phyloP scores from a whole-genome alignment of 768 basidiomycete species.

The Pleurotus tuoliensis region DNA sequence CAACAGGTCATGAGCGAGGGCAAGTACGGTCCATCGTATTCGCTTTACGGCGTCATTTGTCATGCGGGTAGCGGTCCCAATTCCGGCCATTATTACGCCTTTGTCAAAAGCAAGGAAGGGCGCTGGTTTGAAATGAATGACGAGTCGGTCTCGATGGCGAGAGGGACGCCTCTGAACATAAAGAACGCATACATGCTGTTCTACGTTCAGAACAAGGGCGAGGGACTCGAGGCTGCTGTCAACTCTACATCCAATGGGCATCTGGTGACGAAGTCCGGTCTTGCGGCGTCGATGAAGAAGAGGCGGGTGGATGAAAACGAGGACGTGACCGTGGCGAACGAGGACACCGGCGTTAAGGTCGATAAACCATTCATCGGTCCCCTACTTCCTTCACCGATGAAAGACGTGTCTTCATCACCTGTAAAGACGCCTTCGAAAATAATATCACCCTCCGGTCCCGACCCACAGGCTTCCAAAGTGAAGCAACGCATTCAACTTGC shows the following conservation, averaged over 20 bases:
- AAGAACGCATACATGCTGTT: constrained; percentile 92
- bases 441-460: constrained; percentile 16
- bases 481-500: constrained; percentile 51
- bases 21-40: constrained; percentile 73
- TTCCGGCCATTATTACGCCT: constrained; percentile 93
- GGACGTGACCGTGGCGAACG: constrained; percentile 25
- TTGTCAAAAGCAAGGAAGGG: constrained; percentile 65
- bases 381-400: constrained; percentile 45
- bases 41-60: constrained; percentile 87
- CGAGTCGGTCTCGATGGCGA: constrained; percentile 54
- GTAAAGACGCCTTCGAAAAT: constrained; percentile 20
- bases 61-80: constrained; percentile 93
- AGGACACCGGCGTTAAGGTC: constrained; percentile 49
- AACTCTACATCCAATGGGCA: constrained; percentile 20
- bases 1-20: constrained; percentile 81
- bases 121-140: constrained; percentile 96
- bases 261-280: constrained; percentile 27
- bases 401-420: constrained; percentile 17
- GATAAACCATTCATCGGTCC: constrained; percentile 61
- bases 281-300: constrained; percentile 52
- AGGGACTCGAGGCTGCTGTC: constrained; percentile 64
- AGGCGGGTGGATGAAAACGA: constrained; percentile 30
- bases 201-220: constrained; percentile 81
- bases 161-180: constrained; percentile 48
- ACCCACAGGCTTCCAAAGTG: constrained; percentile 51